A percentile compares a stretch with the other conserved stretches of the same genome.
Evolutionary conservation across 2,329 filamentous ascomycete species (phyloP).

Genomic region (Colletotrichum sp.): DNA sequence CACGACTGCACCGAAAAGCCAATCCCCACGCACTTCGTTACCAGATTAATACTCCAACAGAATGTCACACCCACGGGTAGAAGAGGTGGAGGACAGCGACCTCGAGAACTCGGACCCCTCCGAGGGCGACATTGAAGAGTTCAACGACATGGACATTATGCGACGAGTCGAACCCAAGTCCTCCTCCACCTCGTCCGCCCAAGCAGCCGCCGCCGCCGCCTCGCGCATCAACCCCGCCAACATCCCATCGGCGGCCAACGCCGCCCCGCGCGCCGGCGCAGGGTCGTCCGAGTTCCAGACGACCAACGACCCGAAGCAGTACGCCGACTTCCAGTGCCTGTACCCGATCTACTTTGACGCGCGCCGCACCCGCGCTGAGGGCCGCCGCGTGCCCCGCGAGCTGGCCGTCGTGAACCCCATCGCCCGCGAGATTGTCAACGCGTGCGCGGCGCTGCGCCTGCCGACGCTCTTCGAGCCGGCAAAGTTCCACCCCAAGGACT

Average conservation of each 20-base stretch:
- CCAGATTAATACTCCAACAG: not conserved
- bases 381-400: slow-evolving; percentile 75
- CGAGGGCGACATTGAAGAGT: slow-evolving; percentile 80
- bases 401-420: slow-evolving; percentile 85
- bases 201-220: slow-evolving; percentile 23
- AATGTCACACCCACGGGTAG: slow-evolving; percentile 88
- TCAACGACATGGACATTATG: slow-evolving; percentile 62
- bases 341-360: slow-evolving; percentile 97
- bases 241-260: slow-evolving; percentile 35
- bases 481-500: slow-evolving; percentile 95
- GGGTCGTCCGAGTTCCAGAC: slow-evolving; percentile 29
- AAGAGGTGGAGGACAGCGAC: slow-evolving; percentile 89
- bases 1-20: not conserved
- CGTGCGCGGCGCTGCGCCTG: slow-evolving; percentile 75
- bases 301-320: slow-evolving; percentile 56
- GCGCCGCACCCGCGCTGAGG: slow-evolving; percentile 74
- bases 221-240: slow-evolving; percentile 37
- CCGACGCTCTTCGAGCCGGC: slow-evolving; percentile 85
- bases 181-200: slow-evolving; percentile 21
- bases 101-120: slow-evolving; percentile 78
- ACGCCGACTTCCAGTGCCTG: slow-evolving; percentile 84
- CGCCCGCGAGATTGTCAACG: slow-evolving; percentile 86
- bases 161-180: slow-evolving; percentile 44
- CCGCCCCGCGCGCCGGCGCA: slow-evolving; percentile 37
- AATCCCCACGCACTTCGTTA: not conserved